Conservation (phyloP, 2,329 filamentous ascomycete genomes). For the Pseudogymnoascus sp. region DNA sequence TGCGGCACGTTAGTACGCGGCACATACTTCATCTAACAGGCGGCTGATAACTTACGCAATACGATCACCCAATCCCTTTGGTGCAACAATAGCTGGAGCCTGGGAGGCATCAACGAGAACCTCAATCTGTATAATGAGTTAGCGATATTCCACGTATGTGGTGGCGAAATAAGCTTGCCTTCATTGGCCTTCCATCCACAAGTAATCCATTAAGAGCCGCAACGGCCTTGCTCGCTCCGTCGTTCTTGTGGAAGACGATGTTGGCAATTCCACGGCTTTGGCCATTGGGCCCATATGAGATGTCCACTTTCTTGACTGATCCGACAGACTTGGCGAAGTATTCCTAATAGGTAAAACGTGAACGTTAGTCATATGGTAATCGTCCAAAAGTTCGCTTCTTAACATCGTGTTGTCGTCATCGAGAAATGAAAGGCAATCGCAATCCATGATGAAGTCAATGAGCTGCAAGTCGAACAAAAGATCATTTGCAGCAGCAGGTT, state of each 20-base stretch:
- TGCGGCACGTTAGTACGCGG: conserved; percentile 22
- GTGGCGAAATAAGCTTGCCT: conserved; percentile 47
- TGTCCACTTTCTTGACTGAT: conserved; percentile 79
- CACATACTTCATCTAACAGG: not conserved
- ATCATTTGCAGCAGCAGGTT: conserved; percentile 18
- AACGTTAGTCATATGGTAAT: conserved; percentile 56
- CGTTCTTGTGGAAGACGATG: conserved; percentile 72
- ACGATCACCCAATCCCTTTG: conserved; percentile 75
- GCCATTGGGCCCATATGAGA: conserved; percentile 89
- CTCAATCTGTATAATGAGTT: conserved; percentile 57
- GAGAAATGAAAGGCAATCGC: conserved; percentile 3
- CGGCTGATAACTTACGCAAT: conserved; percentile 51
- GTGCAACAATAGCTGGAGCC: conserved; percentile 56
- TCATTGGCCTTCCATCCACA: conserved; percentile 84
- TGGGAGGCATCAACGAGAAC: conserved; percentile 74
- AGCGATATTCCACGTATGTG: conserved; percentile 12
- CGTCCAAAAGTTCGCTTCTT: conserved; percentile 27
- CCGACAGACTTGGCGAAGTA: conserved; percentile 87
- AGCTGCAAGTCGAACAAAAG: conserved; percentile 21
- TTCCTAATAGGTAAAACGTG: conserved; percentile 64
- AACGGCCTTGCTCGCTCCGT: conserved; percentile 77
- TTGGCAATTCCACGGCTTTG: conserved; percentile 87
- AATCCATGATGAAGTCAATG: conserved; percentile 8
- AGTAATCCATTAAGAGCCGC: conserved; percentile 78
- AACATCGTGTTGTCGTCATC: conserved; percentile 17